A percentile compares a stretch with the other conserved stretches of the same genome.
Conservation (phyloP, 257 asterid genomes). For the Scutellaria baicalensis region DNA sequence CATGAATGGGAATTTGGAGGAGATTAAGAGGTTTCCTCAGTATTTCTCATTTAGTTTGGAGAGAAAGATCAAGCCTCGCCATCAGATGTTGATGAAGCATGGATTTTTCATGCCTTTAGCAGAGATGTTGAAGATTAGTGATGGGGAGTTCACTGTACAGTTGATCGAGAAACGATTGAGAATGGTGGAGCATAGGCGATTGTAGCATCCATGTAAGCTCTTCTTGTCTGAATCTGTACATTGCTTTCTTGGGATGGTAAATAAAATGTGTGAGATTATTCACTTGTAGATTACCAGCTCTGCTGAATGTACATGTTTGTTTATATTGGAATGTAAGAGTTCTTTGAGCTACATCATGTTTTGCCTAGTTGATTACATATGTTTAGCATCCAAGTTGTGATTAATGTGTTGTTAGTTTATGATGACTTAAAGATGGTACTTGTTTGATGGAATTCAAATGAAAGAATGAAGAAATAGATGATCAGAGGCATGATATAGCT, state of each 20-base stretch:
- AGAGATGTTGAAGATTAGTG: constrained; percentile 80
- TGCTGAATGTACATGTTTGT: neutral
- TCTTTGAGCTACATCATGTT: neutral
- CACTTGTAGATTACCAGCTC: neutral
- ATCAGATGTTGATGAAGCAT: constrained; percentile 46
- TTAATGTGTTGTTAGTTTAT: neutral
- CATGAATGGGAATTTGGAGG: constrained; percentile 64
- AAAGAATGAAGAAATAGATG: neutral
- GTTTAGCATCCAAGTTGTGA: neutral
- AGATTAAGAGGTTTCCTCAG: constrained; percentile 81
- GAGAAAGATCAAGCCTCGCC: constrained; percentile 67
- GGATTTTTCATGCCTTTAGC: constrained; percentile 41
- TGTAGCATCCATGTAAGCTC: constrained; percentile 23
- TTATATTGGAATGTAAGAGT: neutral
- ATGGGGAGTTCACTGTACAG: constrained; percentile 54
- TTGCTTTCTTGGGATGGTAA: neutral
- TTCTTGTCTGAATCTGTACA: neutral
- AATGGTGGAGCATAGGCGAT: constrained; percentile 25
- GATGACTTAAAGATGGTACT: neutral
- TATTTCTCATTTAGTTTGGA: constrained; percentile 79
- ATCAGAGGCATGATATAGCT: neutral
- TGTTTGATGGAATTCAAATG: neutral
- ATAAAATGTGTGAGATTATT: neutral
- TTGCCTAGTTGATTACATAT: neutral
- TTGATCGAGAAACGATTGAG: constrained; percentile 51